A percentile compares a stretch with the other conserved stretches of the same genome.
Evolutionary conservation across 129 eudicot species (phyloP).

Genomic region (Chrysanthemum lavandulifolium): DNA sequence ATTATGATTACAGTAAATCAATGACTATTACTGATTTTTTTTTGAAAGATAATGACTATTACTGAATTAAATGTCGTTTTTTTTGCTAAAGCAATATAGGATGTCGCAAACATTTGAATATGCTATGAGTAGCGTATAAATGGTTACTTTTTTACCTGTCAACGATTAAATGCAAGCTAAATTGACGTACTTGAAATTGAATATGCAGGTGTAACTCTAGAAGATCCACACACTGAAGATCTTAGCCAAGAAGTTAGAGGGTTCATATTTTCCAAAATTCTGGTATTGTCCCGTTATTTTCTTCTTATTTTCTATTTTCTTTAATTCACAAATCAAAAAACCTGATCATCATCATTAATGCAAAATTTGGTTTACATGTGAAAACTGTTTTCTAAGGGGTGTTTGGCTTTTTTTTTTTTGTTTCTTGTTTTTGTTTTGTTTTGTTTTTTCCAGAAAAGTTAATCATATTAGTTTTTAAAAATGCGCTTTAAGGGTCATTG

Average conservation of each 20-base stretch:
- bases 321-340: constrained; percentile 3
- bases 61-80: not conserved
- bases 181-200: not conserved
- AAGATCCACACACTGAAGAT: constrained; percentile 97
- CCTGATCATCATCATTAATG: not conserved
- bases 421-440: no score
- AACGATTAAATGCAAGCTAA: constrained; percentile 2
- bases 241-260: constrained; percentile 99
- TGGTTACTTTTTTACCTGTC: not conserved
- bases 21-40: no score
- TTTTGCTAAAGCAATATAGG: not conserved
- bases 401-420: no score
- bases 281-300: constrained; percentile 43
- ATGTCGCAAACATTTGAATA: constrained; percentile 6
- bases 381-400: no score
- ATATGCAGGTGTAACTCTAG: constrained; percentile 83
- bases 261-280: constrained; percentile 80
- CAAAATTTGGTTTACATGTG: constrained; percentile 2
- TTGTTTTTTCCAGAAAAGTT: no score
- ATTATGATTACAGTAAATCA: not conserved
- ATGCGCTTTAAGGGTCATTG: no score
- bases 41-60: no score
- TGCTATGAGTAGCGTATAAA: not conserved
- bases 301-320: not conserved
- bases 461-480: no score